phyloP scores from a whole-genome alignment of 78 protist genomes.

The Dictyostelium firmibasis region DNA sequence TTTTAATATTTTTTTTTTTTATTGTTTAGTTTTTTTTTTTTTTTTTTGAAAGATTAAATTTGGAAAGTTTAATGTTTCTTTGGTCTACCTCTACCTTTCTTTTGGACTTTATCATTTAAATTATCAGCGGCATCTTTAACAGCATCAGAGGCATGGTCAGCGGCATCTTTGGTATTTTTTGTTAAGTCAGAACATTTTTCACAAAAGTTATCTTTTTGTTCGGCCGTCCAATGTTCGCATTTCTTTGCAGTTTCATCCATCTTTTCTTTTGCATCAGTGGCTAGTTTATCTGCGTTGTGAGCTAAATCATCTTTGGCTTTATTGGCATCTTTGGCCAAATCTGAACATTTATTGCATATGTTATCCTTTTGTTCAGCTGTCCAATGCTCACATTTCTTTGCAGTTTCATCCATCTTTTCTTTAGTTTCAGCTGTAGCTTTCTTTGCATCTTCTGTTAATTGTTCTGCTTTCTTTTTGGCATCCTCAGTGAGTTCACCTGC shows the following conservation, averaged over 20 bases:
- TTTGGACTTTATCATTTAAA: constrained; percentile 3
- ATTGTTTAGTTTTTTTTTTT: background rate
- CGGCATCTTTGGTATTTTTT: background rate
- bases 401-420: background rate
- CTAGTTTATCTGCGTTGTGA: background rate
- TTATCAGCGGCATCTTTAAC: background rate
- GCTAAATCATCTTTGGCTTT: background rate
- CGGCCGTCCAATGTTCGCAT: constrained; percentile 39
- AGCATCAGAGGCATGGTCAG: background rate
- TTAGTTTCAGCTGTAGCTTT: background rate
- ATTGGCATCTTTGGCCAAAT: background rate
- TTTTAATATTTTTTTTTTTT: background rate
- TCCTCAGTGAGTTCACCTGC: background rate
- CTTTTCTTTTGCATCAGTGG: background rate
- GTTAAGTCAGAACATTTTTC: background rate
- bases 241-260: background rate
- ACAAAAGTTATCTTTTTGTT: constrained; percentile 12
- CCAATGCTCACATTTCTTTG: constrained; percentile 30
- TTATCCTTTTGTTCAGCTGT: constrained; percentile 4
- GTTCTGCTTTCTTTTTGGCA: background rate
- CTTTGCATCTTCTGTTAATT: background rate
- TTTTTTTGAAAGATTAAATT: background rate
- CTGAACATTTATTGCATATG: constrained; percentile 1
- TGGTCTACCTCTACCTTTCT: constrained; percentile 41
- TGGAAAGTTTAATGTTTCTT: background rate